Evolutionary conservation across 306 rosid genomes (phyloP), one percentile per base, ranked within the genome.

Genomic region (Rosa persica): DNA sequence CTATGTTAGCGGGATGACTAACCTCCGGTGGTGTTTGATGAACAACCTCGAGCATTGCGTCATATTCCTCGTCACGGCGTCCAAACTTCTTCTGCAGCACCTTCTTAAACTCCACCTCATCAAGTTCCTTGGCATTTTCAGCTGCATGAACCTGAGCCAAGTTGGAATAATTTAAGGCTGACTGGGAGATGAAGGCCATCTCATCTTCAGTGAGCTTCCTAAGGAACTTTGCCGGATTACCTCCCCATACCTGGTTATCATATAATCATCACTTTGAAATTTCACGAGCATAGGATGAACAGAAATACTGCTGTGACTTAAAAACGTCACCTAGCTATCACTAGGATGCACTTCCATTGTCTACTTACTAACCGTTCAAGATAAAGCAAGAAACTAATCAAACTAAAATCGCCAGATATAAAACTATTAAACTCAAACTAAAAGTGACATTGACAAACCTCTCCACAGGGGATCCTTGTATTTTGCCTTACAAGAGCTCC

Each of bases 401-500:
- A 25, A 58, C 57, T 58, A 17, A 12, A 70, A 16, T 13, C 5
- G 3, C 22, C n/a, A 64, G 22, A 27, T 6, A 30, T 15, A 64
- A 43, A 10, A 34, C 7, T 30, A 64, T 4, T 4, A 0, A 34
- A 25, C 0, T 27, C 67, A 25, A 61, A 61, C 27, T 13, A 30
- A 30, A 12, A 13, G 38, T 61, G 9, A 55, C 3, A 30, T 11
- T 25, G 20, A 61, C 67, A 61, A 61, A 61, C 98, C 97, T 94
- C 97, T 80, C 98, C 98, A 79, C 85, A 90, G 34, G 97, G 98
- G 74, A 94, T 87, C 81, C 94, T 90, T 46, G 97, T 89, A 79
- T 92, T 92, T 85, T 94, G 98, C 83, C 93, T 83, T 38, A 94
- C 97, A 81, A 90, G 97, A 73, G 98, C 98, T 81, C 98, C 97